Conservation (phyloP, 768 basidiomycete species). For the Coprinopsis marcescibilis region DNA sequence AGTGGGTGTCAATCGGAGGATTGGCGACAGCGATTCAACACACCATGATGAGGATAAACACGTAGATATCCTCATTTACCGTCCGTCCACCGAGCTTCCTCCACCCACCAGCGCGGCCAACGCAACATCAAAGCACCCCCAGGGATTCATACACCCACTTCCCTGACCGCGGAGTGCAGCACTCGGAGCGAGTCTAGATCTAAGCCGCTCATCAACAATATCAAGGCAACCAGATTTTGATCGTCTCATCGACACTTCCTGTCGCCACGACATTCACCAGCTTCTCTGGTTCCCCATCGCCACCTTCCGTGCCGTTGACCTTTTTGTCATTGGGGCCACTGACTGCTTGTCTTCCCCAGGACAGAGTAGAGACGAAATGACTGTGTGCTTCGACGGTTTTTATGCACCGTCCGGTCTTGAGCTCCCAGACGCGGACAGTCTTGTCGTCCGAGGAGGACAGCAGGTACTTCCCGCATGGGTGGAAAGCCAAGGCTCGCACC, state of each 20-base stretch:
- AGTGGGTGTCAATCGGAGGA: not conserved
- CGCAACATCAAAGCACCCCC: too few relatives aligned
- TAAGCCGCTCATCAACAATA: not conserved
- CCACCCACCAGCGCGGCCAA: not conserved
- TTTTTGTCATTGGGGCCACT: conserved; percentile 32
- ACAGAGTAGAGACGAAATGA: conserved; percentile 75
- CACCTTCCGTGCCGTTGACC: conserved; percentile 28
- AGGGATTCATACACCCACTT: too few relatives aligned
- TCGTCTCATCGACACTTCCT: conserved; percentile 62
- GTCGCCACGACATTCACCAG: conserved; percentile 66
- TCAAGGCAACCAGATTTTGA: conserved; percentile 63
- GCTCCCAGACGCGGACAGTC: conserved; percentile 86
- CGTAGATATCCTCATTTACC: not conserved
- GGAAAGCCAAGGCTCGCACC: conserved; percentile 84
- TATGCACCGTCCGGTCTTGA: conserved; percentile 76
- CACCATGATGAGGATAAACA: not conserved
- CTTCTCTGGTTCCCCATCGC: conserved; percentile 44
- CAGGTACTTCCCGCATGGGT: conserved; percentile 84
- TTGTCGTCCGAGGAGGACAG: conserved; percentile 93
- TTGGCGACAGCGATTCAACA: not conserved
- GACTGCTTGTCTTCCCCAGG: conserved; percentile 65
- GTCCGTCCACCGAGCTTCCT: too few relatives aligned
- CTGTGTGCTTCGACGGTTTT: conserved; percentile 86
- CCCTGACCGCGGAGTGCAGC: too few relatives aligned
- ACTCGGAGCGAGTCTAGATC: not conserved